phyloP scores from a whole-genome alignment of 192 early-diverging fungal genomes.

The Coemansia umbellata region DNA sequence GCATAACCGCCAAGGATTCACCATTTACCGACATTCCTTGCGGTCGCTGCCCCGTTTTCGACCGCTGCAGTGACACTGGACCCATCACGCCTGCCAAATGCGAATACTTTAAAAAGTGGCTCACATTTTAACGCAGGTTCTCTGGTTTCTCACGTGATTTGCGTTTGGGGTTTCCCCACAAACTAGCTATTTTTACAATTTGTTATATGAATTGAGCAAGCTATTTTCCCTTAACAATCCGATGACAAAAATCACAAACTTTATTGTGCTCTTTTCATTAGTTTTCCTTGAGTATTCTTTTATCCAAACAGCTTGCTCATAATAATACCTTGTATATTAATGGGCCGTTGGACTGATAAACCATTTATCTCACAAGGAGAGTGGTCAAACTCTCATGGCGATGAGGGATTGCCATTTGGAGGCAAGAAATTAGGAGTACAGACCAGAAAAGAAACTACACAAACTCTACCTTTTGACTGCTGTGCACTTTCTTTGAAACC shows the following conservation, averaged over 20 bases:
- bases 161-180: no score
- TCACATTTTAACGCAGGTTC: constrained; percentile 52
- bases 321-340: neutral
- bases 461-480: constrained; percentile 74
- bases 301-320: neutral
- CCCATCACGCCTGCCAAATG: constrained; percentile 74
- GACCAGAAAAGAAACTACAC: constrained; percentile 56
- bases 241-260: neutral
- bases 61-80: constrained; percentile 70
- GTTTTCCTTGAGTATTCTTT: neutral
- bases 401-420: constrained; percentile 59
- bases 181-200: no score
- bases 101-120: constrained; percentile 78
- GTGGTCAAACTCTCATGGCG: constrained; percentile 58
- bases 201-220: no score
- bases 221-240: neutral
- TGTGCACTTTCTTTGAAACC: constrained; percentile 91
- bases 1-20: constrained; percentile 48
- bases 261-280: neutral
- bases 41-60: constrained; percentile 80
- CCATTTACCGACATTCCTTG: constrained; percentile 80
- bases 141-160: neutral
- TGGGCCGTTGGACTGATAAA: constrained; percentile 65
- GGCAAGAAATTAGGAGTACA: constrained; percentile 58
- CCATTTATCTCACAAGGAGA: constrained; percentile 85